Evolutionary conservation across 176 grass and related monocot species (phyloP).

Genomic region (Ensete glaucum): DNA sequence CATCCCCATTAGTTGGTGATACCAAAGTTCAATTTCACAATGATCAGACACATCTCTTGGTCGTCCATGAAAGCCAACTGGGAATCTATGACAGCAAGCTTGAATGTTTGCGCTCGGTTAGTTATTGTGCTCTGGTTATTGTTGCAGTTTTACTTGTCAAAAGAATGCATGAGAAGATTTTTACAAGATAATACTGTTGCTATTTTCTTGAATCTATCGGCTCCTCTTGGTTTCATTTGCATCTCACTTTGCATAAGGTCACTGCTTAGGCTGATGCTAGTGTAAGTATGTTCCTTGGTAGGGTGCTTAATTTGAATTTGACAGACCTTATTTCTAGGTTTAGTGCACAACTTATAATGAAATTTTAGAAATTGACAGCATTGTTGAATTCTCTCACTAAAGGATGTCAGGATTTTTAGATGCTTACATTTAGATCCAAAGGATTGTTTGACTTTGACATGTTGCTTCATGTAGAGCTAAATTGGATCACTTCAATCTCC

Average conservation of each 20-base stretch:
- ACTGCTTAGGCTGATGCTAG: no score
- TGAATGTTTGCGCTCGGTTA: constrained; percentile 71
- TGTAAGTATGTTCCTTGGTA: no score
- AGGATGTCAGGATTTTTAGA: no score
- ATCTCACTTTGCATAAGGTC: no score
- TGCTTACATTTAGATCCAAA: no score
- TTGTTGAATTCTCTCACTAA: no score
- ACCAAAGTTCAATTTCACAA: constrained; percentile 98
- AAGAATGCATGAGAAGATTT: neutral
- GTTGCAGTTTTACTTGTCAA: constrained; percentile 2
- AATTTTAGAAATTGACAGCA: no score
- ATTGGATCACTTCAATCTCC: no score
- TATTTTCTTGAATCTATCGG: neutral
- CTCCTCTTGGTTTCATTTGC: no score
- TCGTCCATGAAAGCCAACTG: constrained; percentile 88
- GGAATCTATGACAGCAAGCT: constrained; percentile 88
- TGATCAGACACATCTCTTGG: constrained; percentile 86
- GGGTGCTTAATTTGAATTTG: neutral
- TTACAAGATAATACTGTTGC: neutral
- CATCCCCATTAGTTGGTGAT: constrained; percentile 64
- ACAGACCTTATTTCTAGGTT: neutral
- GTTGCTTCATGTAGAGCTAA: no score
- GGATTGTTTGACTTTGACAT: no score
- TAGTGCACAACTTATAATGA: neutral
- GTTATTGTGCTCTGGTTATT: constrained; percentile 8